These are phyloP conservation scores for Rhazya stricta DNA, from an alignment of 257 asterid genomes.

Conservation along the genomic window DNA sequence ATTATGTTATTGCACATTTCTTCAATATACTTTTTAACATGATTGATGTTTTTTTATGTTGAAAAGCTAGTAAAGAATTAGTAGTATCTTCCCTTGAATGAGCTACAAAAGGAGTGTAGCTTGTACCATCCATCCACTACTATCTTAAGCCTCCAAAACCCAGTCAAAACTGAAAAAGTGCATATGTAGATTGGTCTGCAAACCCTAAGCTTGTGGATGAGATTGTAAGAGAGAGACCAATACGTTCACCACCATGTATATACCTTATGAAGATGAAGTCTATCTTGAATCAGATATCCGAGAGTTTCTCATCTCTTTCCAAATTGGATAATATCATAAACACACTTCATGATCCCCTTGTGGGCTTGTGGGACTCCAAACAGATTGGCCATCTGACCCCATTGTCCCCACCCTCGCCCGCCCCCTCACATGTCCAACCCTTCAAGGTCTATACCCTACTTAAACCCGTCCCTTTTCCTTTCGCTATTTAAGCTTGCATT, in stretches of 20 bases:
- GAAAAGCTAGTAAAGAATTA: too few relatives aligned
- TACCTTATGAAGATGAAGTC: constrained; percentile 31
- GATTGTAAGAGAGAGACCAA: neutral
- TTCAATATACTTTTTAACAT: too few relatives aligned
- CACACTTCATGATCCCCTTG: constrained; percentile 28
- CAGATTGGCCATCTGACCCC: constrained; percentile 48
- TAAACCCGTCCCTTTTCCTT: constrained; percentile 37
- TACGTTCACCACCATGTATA: constrained; percentile 45
- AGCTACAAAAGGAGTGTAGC: too few relatives aligned
- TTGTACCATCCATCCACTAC: neutral
- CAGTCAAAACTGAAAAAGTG: constrained; percentile 9
- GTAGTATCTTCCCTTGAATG: too few relatives aligned
- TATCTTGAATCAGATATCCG: constrained; percentile 43
- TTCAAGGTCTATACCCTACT: constrained; percentile 29
- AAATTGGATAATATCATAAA: constrained; percentile 49
- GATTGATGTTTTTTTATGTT: too few relatives aligned
- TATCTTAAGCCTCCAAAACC: neutral
- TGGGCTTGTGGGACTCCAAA: constrained; percentile 42
- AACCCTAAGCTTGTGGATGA: constrained; percentile 16
- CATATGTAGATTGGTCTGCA: constrained; percentile 8
- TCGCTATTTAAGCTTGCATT: constrained; percentile 33
- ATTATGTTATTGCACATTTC: too few relatives aligned
- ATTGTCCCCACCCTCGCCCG: constrained; percentile 31
- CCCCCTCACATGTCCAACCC: constrained; percentile 60
- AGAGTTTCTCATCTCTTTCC: constrained; percentile 37